These are phyloP conservation scores for Penicillium cinerascens DNA, from an alignment of 495 filamentous ascomycete species.

Conservation along the genomic window DNA sequence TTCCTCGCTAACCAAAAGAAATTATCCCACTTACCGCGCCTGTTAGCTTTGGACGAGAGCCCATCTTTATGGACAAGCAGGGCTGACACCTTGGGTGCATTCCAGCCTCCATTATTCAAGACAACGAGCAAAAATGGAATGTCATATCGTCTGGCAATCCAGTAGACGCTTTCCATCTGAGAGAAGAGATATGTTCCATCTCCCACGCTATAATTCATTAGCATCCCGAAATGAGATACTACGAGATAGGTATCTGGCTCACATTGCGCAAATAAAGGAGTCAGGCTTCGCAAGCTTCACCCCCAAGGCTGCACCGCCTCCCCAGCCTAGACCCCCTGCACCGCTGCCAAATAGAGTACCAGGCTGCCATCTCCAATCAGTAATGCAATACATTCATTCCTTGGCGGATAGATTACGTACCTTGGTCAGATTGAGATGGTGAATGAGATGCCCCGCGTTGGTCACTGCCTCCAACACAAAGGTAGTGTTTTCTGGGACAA, in stretches of 20 bases:
- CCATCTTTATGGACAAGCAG: conserved; percentile 74
- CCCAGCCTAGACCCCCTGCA: conserved; percentile 90
- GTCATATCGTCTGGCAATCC: conserved; percentile 80
- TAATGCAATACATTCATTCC: not conserved
- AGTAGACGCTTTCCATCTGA: conserved; percentile 82
- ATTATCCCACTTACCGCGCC: conserved; percentile 7
- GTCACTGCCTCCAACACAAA: conserved; percentile 85
- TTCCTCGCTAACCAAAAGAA: not conserved
- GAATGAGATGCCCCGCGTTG: conserved; percentile 67
- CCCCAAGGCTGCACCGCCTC: conserved; percentile 75
- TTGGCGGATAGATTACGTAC: not conserved
- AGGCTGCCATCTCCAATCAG: conserved; percentile 7
- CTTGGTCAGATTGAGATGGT: conserved; percentile 44
- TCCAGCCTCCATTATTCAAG: conserved; percentile 81
- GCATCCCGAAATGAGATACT: not conserved
- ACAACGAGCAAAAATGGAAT: conserved; percentile 87
- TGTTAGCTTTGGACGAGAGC: conserved; percentile 19
- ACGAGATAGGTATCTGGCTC: not conserved
- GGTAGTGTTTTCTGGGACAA: conserved; percentile 71
- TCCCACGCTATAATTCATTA: conserved; percentile 50
- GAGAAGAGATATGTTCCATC: conserved; percentile 84
- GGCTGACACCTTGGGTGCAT: conserved; percentile 67
- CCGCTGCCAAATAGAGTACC: conserved; percentile 47
- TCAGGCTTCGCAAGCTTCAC: conserved; percentile 65
- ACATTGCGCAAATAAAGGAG: conserved; percentile 23